Conservation (phyloP, 805 yeast species). For the Saccharomyces jurei region DNA sequence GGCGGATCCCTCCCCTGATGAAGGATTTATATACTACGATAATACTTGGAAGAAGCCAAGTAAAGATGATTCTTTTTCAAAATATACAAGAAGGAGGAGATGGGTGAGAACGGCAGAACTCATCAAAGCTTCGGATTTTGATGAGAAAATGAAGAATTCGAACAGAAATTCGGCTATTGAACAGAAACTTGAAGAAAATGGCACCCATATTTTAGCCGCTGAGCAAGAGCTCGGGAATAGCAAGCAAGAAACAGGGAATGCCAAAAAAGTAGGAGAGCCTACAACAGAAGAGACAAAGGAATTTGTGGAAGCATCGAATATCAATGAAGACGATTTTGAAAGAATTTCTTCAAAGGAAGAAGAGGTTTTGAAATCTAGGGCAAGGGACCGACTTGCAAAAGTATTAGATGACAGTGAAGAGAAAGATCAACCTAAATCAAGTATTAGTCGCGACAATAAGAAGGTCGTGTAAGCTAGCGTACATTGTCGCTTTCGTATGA, state of each 20-base stretch:
- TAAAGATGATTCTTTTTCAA: constrained; percentile 78
- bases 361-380: background rate
- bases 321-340: background rate
- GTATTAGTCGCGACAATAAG: background rate
- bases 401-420: background rate
- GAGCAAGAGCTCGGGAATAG: background rate
- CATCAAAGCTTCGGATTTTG: constrained; percentile 29
- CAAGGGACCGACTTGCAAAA: background rate
- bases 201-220: background rate
- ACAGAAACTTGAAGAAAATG: background rate
- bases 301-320: background rate
- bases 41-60: constrained; percentile 91
- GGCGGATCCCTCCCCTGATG: constrained; percentile 69
- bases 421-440: background rate
- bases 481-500: background rate
- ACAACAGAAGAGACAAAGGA: background rate
- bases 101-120: constrained; percentile 95
- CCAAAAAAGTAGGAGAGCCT: background rate
- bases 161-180: constrained; percentile 1
- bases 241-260: background rate
- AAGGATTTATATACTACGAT: constrained; percentile 83
- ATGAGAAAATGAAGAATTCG: background rate
- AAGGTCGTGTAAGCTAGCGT: background rate
- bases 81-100: constrained; percentile 87
- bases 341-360: background rate